Evolutionary conservation across 2,329 filamentous ascomycete genomes (phyloP), one percentile per base, ranked within the genome.

Genomic region (Aspergillus ruber): DNA sequence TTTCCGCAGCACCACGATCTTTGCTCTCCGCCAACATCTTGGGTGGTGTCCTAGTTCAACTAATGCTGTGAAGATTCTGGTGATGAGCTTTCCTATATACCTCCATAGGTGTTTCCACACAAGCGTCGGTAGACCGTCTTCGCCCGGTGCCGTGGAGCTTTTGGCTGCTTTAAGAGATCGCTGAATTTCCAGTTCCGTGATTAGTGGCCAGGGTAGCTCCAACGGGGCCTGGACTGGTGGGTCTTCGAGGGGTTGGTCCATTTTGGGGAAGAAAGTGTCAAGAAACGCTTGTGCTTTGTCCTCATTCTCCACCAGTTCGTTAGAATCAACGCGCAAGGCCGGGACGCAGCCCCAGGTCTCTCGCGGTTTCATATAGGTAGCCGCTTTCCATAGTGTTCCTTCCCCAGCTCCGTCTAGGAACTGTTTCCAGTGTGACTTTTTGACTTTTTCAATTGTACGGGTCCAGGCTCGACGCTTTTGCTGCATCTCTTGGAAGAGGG

Each of bases 1-100:
- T 38, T 64, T 64, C 20, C 55, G 45, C 21, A 62, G 44, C 1
- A 58, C 52, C 4, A 61, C 41, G 29, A 62, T 60, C 15, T 49
- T 50, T 17, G 50, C 55, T 10, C 17, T 45, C 6, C 52, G 44
- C 56, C 47, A 61, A 48, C 44, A 43, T 23, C 44, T 39, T 3
- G 52, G 58, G 39, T 58, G 49, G 42, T 61, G 38, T 21, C 54
- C 52, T 13, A 54, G 44, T 15, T 54, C 39, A 1, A 58, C 21
- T 6, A 39, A 57, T 42, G 29, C 36, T 13, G 17, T 49, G 33
- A 57, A 58, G 35, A 58, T 42, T 0, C 23, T 7, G 12, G 44
- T 50, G 21, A 54, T 51, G 7, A 39, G 33, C 5, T 7, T 35
- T n/a, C 20, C 20, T 2, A 54, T 25, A 42, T 50, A 38, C n/a